phyloP scores from a whole-genome alignment of 2,329 filamentous ascomycete species.

The Phaeomoniella chlamydospora region DNA sequence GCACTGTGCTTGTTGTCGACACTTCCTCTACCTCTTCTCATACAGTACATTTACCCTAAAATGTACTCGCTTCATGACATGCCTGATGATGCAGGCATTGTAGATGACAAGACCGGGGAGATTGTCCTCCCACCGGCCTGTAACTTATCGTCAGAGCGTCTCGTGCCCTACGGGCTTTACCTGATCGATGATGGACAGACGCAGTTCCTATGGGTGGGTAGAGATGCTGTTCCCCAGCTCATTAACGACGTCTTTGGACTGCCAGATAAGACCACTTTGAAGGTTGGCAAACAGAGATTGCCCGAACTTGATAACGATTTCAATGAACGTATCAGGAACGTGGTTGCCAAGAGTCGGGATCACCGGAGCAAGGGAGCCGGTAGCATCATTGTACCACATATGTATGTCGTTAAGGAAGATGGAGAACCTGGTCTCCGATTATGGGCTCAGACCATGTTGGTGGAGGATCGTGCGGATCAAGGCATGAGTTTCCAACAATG shows the following conservation, averaged over 20 bases:
- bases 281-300: conserved; percentile 78
- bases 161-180: conserved; percentile 84
- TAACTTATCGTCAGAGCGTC: conserved; percentile 76
- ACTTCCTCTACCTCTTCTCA: conserved; percentile 72
- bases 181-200: conserved; percentile 95
- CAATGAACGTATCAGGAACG: conserved; percentile 81
- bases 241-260: conserved; percentile 82
- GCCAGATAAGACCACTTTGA: conserved; percentile 66
- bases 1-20: conserved; percentile 91
- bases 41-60: conserved; percentile 82
- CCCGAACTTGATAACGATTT: conserved; percentile 90
- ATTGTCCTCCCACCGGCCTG: conserved; percentile 72
- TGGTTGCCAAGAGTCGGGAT: conserved; percentile 84
- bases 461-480: conserved; percentile 91
- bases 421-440: conserved; percentile 89
- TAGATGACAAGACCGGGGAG: conserved; percentile 73
- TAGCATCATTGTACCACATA: conserved; percentile 79
- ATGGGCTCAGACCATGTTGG: conserved; percentile 90
- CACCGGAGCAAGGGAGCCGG: conserved; percentile 76
- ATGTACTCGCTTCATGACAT: conserved; percentile 88
- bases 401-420: conserved; percentile 90
- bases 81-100: conserved; percentile 81
- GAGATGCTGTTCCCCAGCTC: conserved; percentile 81
- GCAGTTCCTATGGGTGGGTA: conserved; percentile 92
- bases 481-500: conserved; percentile 86